Evolutionary conservation across 441 rosid species (phyloP), one percentile per base, ranked within the genome.

Genomic region (Erysimum cheiri): DNA sequence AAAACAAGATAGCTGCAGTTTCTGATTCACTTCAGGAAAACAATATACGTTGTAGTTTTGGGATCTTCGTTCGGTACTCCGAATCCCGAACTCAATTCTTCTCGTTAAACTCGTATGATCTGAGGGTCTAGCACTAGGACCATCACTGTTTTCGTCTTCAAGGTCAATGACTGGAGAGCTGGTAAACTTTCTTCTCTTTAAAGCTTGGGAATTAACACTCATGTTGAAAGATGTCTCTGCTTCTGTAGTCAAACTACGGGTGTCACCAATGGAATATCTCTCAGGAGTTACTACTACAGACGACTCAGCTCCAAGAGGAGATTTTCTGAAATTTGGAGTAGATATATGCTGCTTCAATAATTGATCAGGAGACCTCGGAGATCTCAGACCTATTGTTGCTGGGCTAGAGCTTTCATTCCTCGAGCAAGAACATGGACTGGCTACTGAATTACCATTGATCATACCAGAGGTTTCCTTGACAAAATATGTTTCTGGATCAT

Each of bases 151-250:
- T 75, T 75, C 85, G 47, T 74, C 82, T 26, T 48, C 65, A 63
- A 85, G 83, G 73, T 77, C 75, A 60, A 77, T 71, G 60, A 76
- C 67, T 43, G 84, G 80, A 22, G 78, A 82, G 80, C 58, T 65
- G n/a, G 73, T 59, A 62, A 67, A 71, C 80, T 78, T 85, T 82
- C 88, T 87, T 79, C 86, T 82, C 77, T 90, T 92, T 64, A 76
- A 81, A 67, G 80, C 74, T 73, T 77, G 91, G 69, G 96, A 95
- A 80, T 84, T 90, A 71, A 81, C 92, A 66, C 99, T 94, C 40
- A 46, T 56, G 80, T 80, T 80, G 70, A 79, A 60, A 74, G 92
- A 70, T 44, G 85, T 81, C 50, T 87, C 94, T 55, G 46, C 76
- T 79, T 86, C 93, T 58, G 72, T 72, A 62, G 66, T 77, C 79